phyloP scores from a whole-genome alignment of 352 stramenopile species.

The Globisporangium radiosum region DNA sequence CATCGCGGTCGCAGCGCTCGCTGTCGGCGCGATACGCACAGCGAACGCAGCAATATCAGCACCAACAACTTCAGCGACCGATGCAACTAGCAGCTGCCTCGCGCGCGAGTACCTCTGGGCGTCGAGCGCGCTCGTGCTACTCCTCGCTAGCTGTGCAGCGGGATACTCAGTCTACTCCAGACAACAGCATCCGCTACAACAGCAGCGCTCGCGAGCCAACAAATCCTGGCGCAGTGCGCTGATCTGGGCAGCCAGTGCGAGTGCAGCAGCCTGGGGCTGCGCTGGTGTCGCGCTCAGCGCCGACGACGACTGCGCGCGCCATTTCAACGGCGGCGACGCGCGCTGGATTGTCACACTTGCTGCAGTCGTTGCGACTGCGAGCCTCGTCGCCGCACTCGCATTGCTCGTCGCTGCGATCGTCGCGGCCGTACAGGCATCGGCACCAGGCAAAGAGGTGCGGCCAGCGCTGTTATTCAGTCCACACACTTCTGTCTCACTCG shows the following conservation, averaged over 20 bases:
- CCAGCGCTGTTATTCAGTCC: neutral
- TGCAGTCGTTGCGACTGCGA: neutral
- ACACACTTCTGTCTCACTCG: neutral
- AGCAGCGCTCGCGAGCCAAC: no score
- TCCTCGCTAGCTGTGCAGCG: neutral
- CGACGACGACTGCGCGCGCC: neutral
- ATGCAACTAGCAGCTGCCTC: neutral
- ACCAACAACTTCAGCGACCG: no score
- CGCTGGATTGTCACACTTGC: conserved; percentile 2
- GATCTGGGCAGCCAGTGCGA: neutral
- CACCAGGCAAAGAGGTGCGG: conserved; percentile 17
- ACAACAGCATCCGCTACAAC: neutral
- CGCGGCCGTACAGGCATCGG: neutral
- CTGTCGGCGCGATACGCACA: no score
- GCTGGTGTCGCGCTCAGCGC: neutral
- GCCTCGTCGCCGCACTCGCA: neutral
- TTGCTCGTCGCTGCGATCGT: neutral
- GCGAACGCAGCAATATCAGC: no score
- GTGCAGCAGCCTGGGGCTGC: neutral
- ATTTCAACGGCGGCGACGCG: neutral
- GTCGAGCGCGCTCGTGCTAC: conserved; percentile 1
- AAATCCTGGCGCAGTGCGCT: neutral
- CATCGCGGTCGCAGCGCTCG: no score
- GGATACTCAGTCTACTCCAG: neutral
- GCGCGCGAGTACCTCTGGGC: conserved; percentile 4